Evolutionary conservation across 176 grass and related monocot genomes (phyloP), one percentile per base, ranked within the genome.

Genomic region (Carex parvula): DNA sequence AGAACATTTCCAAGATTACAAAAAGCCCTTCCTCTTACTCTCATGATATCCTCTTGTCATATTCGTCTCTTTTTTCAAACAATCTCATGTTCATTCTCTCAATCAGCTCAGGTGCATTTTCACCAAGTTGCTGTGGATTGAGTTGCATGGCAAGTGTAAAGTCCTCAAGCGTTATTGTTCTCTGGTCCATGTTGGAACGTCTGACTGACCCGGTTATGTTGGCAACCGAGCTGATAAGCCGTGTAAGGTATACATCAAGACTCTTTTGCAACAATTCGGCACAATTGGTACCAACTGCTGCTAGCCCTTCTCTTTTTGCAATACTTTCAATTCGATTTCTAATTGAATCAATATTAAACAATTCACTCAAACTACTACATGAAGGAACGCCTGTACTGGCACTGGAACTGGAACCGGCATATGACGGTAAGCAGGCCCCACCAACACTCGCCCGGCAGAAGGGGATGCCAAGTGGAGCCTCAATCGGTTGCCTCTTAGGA

Each of bases 231-330:
- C 80, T 85, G 83, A 99, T 95, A 74, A 95, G 84, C 64, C 86
- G 85, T 87, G 91, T 99, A 75, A 95, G 76, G 60, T 93, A 94
- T 39, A 86, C 64, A 87, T 92, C 93, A 68, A 94, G 29, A 52
- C 91, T 86, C 78, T 89, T 94, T 90, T 95, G 91, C 76, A 99
- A 89, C 60, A 95, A 64, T 88, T 92, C 86, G 64, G 93, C 90
- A 83, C 90, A 99, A 54, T 92, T 91, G 66, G 91, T 32, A 29
- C 89, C 87, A 20, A 95, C 89, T 57, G 84, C 85, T 93, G 87
- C 90, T 79, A 95, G 87, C n/a, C 96, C 93, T 65, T 89, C 58
- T n/a, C 80, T 48, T 87, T 91, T 87, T 87, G 84, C 90, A 50
- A 79, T 83, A 93, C 90, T 91, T 79, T 92, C 87, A 89, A 99